Conservation (phyloP, 169 alveolate species). For the Plasmodium gaboni region DNA sequence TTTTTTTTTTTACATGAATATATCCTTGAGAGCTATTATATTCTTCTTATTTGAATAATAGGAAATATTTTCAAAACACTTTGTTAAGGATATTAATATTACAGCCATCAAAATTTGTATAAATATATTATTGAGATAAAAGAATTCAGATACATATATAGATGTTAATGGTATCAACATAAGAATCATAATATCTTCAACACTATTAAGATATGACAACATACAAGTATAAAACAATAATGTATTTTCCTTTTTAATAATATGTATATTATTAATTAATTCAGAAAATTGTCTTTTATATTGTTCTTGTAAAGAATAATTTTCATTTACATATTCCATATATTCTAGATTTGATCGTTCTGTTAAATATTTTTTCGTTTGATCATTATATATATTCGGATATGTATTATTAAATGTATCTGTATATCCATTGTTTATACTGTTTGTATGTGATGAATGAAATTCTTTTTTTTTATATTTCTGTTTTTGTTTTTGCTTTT, state of each 20-base stretch:
- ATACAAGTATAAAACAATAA: conserved; percentile 21
- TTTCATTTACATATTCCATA: conserved; percentile 3
- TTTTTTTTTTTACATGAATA: conserved; percentile 20
- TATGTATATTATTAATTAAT: background rate
- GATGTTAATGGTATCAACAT: conserved; percentile 58
- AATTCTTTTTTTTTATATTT: no score
- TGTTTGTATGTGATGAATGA: no score
- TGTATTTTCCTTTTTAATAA: conserved; percentile 12
- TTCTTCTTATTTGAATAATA: conserved; percentile 53
- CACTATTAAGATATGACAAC: conserved; percentile 56
- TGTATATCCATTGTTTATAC: background rate
- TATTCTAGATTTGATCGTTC: conserved; percentile 21
- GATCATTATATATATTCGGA: conserved; percentile 25
- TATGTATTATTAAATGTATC: background rate
- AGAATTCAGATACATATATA: conserved; percentile 29
- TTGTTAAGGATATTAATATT: conserved; percentile 39
- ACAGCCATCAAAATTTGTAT: conserved; percentile 22
- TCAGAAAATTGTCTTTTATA: conserved; percentile 31
- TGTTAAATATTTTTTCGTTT: conserved; percentile 22
- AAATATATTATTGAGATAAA: conserved; percentile 18
- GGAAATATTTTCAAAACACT: conserved; percentile 52
- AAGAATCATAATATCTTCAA: conserved; percentile 35
- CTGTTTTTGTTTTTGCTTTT: background rate
- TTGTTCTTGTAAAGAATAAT: conserved; percentile 19
- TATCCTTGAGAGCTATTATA: conserved; percentile 45